Conservation (phyloP, 305 asterid species). For the Fraxinus floribunda region DNA sequence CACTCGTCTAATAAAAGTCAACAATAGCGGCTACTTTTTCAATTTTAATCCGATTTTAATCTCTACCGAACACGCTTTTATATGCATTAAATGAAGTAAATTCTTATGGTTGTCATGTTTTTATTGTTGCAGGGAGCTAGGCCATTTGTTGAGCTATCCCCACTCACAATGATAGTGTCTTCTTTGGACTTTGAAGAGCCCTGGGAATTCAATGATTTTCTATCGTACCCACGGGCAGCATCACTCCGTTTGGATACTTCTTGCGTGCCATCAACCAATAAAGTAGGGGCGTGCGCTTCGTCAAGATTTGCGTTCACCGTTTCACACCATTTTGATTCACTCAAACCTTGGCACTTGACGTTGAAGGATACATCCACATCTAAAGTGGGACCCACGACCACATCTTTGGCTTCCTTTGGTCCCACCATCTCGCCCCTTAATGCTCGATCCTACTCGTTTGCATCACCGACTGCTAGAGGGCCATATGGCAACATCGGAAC, state of each 20-base stretch:
- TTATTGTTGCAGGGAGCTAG: constrained; percentile 57
- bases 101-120: neutral
- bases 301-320: constrained; percentile 86
- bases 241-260: constrained; percentile 68
- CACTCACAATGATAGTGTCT: constrained; percentile 49
- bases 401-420: constrained; percentile 32
- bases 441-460: constrained; percentile 82
- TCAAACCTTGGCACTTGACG: constrained; percentile 88
- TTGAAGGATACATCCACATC: constrained; percentile 55
- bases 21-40: too few relatives aligned
- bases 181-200: constrained; percentile 77
- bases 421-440: constrained; percentile 76
- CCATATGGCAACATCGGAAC: constrained; percentile 43
- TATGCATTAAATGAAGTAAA: neutral
- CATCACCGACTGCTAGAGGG: constrained; percentile 69
- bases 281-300: constrained; percentile 73
- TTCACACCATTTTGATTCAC: constrained; percentile 70
- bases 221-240: constrained; percentile 60
- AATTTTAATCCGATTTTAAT: too few relatives aligned
- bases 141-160: constrained; percentile 74
- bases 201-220: constrained; percentile 52
- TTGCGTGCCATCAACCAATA: constrained; percentile 40
- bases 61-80: too few relatives aligned
- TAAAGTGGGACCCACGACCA: constrained; percentile 56
- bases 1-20: too few relatives aligned